Base-by-base conservation (phyloP, 257 asterid species). In the Nicotiana noctiflora region DNA sequence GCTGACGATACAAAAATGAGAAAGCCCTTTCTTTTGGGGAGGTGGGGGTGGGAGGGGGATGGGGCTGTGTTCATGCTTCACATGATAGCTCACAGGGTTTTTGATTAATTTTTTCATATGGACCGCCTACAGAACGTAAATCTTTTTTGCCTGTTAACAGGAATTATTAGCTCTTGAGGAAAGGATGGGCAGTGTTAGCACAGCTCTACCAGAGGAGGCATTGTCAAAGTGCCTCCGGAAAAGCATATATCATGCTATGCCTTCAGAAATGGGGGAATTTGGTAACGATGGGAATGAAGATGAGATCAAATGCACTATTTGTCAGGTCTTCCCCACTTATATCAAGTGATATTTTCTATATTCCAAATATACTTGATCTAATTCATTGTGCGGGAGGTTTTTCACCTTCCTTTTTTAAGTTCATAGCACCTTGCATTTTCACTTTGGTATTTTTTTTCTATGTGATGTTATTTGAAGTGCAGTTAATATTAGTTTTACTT, bases 91-190 rank as follows among this genome's bases (percentile, higher is more conserved):
- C 15, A 3, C 49, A 72, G 40, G 6, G 25, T 49, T 7, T 12
- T 52, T 23, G 78, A 31, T 9, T 65, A 31, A 37, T 65, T 2
- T 8, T 29, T 65, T 63, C 34, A 4, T 11, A 10, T 6, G 34
- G 34, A 61, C 8, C 0, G 0, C 60, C 78, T 72, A 19, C 21
- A 6, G 13, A 68, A 21, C 34, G 3, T 19, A 6, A 37, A 40
- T 40, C 11, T 46, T 4, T n/a, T 15, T 74, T 74, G 60, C 23
- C 2, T 74, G 78, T 74, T 49, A 23, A 23, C 91, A 95, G 99
- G 99, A 95, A 82, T 86, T 95, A 84, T 89, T 95, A 84, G 97
- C 96, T 84, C 88, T 95, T 31, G 99, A 88, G 88, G 99, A 95
- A 77, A 90, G 90, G 81, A 95, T 95, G 95, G 99, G 99, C 64